phyloP scores from a whole-genome alignment of 768 basidiomycete genomes.

The Wakefieldia striispora region DNA sequence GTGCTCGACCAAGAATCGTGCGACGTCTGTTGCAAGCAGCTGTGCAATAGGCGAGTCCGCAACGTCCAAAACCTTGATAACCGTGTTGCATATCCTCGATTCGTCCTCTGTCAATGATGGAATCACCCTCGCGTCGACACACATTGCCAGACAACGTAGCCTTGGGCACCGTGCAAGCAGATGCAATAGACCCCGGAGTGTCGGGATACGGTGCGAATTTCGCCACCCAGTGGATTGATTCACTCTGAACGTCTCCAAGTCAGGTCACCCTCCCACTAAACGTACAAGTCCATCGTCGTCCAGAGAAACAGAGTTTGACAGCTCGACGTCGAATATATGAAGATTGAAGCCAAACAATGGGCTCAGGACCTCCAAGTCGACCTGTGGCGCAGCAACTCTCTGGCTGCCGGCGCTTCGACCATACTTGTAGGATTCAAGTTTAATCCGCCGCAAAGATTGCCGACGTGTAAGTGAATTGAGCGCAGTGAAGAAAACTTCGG shows the following conservation, averaged over 20 bases:
- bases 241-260: background rate
- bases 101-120: too few relatives aligned
- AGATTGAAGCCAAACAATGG: conserved; percentile 4
- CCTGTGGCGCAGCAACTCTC: too few relatives aligned
- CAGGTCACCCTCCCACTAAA: conserved; percentile 3
- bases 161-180: too few relatives aligned
- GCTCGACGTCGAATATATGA: background rate
- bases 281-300: conserved; percentile 2
- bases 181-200: conserved; percentile 2
- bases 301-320: background rate
- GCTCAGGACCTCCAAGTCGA: conserved; percentile 1
- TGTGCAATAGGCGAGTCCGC: too few relatives aligned
- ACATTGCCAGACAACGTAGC: too few relatives aligned
- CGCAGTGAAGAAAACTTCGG: background rate
- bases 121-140: too few relatives aligned
- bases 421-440: too few relatives aligned
- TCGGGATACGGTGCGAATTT: background rate
- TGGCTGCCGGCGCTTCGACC: too few relatives aligned
- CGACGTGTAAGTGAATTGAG: background rate
- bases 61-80: too few relatives aligned
- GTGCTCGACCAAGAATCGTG: too few relatives aligned
- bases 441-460: background rate
- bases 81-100: too few relatives aligned
- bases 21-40: too few relatives aligned
- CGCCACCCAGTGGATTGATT: background rate